Percentiles rank a stretch among this genome's conserved stretches.
Conservation (phyloP, 805 yeast species). For the Grigorovia transvaalensis region DNA sequence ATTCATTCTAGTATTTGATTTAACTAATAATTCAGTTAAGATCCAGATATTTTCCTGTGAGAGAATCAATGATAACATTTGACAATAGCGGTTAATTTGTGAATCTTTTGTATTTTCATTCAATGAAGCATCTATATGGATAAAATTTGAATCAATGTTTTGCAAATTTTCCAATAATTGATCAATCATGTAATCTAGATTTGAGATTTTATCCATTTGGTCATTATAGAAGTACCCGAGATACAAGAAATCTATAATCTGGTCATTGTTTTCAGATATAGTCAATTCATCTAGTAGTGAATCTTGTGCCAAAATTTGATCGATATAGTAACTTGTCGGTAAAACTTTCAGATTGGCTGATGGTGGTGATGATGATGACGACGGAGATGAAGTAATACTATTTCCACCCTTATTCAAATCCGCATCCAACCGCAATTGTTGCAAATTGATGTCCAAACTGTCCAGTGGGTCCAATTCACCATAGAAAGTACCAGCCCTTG, state of each 20-base stretch:
- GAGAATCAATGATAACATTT: slow-evolving; percentile 58
- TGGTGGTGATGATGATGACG: not conserved
- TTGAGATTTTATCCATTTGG: slow-evolving; percentile 13
- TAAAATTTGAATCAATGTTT: slow-evolving; percentile 7
- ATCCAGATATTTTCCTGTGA: slow-evolving; percentile 81
- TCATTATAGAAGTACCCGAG: slow-evolving; percentile 31
- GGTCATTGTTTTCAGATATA: slow-evolving; percentile 28
- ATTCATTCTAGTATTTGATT: slow-evolving; percentile 49
- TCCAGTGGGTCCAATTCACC: not conserved
- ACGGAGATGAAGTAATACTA: too few species aligned
- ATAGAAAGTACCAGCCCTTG: not conserved
- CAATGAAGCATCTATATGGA: not conserved
- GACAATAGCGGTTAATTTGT: not conserved
- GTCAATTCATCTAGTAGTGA: slow-evolving; percentile 30
- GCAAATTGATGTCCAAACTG: not conserved
- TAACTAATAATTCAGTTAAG: slow-evolving; percentile 78
- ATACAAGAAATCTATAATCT: slow-evolving; percentile 39
- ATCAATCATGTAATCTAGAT: slow-evolving; percentile 26
- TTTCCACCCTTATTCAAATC: not conserved
- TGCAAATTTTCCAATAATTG: slow-evolving; percentile 20
- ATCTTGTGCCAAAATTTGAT: slow-evolving; percentile 29
- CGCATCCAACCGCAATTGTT: not conserved
- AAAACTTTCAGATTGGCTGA: slow-evolving; percentile 11
- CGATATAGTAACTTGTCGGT: slow-evolving; percentile 14
- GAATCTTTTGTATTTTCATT: slow-evolving; percentile 4